These are phyloP conservation scores for Tylopilus rubrobrunneus DNA, from an alignment of 768 basidiomycete genomes.

Conservation along the genomic window DNA sequence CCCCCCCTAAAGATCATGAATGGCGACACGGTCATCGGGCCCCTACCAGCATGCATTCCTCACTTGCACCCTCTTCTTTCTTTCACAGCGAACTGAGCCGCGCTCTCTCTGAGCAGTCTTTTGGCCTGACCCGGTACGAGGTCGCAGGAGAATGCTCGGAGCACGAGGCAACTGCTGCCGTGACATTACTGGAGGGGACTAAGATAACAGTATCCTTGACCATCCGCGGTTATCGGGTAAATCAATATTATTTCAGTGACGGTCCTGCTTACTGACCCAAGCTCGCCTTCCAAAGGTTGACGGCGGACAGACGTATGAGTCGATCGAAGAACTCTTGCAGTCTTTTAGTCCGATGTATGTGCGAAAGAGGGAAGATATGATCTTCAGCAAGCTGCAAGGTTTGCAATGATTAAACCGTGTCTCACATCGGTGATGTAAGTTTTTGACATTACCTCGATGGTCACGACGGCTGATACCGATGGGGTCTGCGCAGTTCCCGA, in stretches of 20 bases:
- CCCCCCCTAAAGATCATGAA: slow-evolving; percentile 11
- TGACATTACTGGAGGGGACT: slow-evolving; percentile 56
- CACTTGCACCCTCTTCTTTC: slow-evolving; percentile 20
- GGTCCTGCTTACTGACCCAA: slow-evolving; percentile 8
- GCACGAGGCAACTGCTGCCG: slow-evolving; percentile 48
- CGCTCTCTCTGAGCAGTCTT: slow-evolving; percentile 56
- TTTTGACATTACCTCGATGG: not conserved
- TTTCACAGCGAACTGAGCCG: slow-evolving; percentile 47
- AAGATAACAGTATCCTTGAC: slow-evolving; percentile 45
- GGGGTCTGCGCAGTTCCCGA: not conserved
- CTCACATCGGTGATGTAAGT: slow-evolving; percentile 8
- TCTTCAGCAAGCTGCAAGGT: slow-evolving; percentile 47
- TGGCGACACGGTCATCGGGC: slow-evolving; percentile 13
- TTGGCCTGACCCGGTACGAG: slow-evolving; percentile 48
- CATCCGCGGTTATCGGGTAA: slow-evolving; percentile 54
- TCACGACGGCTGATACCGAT: slow-evolving; percentile 3
- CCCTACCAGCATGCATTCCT: slow-evolving; percentile 16
- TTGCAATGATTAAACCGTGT: slow-evolving; percentile 27
- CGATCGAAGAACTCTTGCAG: slow-evolving; percentile 54
- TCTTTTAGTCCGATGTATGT: slow-evolving; percentile 53
- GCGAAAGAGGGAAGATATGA: slow-evolving; percentile 41
- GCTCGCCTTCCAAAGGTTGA: slow-evolving; percentile 21
- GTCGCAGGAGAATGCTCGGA: slow-evolving; percentile 34
- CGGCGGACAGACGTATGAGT: slow-evolving; percentile 43
- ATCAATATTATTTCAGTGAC: slow-evolving; percentile 7